A percentile compares a stretch with the other conserved stretches of the same genome.
These are phyloP conservation scores for Xylaria nigripes DNA, from an alignment of 495 filamentous ascomycete genomes.

Conservation along the genomic window DNA sequence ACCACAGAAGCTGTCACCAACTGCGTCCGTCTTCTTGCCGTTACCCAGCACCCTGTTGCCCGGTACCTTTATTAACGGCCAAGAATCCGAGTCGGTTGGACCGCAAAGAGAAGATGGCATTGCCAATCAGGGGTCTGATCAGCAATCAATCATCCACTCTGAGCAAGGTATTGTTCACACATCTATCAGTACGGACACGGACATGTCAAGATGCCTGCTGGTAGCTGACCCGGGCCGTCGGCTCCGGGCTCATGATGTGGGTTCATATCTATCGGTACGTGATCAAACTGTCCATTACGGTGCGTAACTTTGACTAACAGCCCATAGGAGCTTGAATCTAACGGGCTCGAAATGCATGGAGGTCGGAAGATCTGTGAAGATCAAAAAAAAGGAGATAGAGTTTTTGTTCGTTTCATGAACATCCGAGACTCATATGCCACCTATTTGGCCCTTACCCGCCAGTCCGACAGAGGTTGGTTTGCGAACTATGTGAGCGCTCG, in stretches of 20 bases:
- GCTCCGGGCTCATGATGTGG: slow-evolving; percentile 24
- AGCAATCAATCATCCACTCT: neutral
- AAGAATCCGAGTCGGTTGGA: slow-evolving; percentile 16
- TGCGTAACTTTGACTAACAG: neutral
- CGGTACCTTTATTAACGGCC: slow-evolving; percentile 18
- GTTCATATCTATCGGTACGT: slow-evolving; percentile 33
- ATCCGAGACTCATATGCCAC: slow-evolving; percentile 48
- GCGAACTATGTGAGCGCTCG: slow-evolving; percentile 41
- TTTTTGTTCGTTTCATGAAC: slow-evolving; percentile 52
- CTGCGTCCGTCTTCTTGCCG: slow-evolving; percentile 40
- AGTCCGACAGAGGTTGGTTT: slow-evolving; percentile 40
- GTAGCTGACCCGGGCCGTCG: slow-evolving; percentile 22
- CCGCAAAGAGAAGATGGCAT: slow-evolving; percentile 4
- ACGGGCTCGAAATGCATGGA: slow-evolving; percentile 23
- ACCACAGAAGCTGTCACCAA: slow-evolving; percentile 42
- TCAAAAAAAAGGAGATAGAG: slow-evolving; percentile 16
- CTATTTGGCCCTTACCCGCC: slow-evolving; percentile 32
- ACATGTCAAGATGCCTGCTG: slow-evolving; percentile 32
- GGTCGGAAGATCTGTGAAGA: slow-evolving; percentile 21
- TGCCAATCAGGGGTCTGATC: neutral
- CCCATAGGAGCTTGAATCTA: slow-evolving; percentile 27
- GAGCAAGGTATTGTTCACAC: slow-evolving; percentile 7
- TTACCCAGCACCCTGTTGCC: slow-evolving; percentile 6
- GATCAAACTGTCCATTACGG: neutral
- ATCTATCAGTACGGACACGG: slow-evolving; percentile 30